Percentiles rank a stretch among this genome's conserved stretches.
Evolutionary conservation across 148 eudicot species (phyloP).

Genomic region (Polygonum aviculare): DNA sequence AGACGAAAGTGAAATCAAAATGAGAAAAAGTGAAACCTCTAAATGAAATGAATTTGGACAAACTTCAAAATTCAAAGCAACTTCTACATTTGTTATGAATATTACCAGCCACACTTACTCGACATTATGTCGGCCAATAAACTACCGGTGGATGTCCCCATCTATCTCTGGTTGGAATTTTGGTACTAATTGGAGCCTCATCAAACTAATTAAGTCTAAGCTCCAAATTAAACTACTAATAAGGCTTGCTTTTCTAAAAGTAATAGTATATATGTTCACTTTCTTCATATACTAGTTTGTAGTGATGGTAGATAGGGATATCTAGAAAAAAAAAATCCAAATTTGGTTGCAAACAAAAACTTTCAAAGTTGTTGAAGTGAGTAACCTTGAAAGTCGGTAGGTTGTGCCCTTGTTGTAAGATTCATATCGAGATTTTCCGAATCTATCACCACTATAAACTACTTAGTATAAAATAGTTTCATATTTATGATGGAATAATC

Average conservation of each 20-base stretch:
- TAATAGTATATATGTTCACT: background rate
- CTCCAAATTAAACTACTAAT: background rate
- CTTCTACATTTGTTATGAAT: background rate
- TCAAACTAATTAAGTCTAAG: background rate
- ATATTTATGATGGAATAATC: too few species aligned
- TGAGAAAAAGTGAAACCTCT: background rate
- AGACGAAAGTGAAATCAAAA: background rate
- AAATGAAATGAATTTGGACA: slow-evolving; percentile 2
- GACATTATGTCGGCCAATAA: slow-evolving; percentile 9
- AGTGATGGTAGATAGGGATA: background rate
- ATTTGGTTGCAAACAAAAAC: background rate
- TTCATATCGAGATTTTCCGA: too few species aligned
- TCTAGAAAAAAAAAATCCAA: background rate
- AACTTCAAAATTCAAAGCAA: background rate
- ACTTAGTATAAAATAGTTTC: too few species aligned
- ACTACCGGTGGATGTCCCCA: slow-evolving; percentile 9
- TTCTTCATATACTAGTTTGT: background rate
- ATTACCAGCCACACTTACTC: slow-evolving; percentile 2
- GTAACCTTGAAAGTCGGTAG: too few species aligned
- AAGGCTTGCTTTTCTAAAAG: background rate
- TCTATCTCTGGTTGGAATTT: slow-evolving; percentile 4
- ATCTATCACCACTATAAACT: too few species aligned
- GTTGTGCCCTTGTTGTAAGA: too few species aligned
- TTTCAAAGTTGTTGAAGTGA: too few species aligned
- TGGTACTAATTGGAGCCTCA: background rate